Percentiles rank a stretch among this genome's conserved stretches.
Evolutionary conservation across 768 basidiomycete genomes (phyloP).

Genomic region (Kwoniella pini): DNA sequence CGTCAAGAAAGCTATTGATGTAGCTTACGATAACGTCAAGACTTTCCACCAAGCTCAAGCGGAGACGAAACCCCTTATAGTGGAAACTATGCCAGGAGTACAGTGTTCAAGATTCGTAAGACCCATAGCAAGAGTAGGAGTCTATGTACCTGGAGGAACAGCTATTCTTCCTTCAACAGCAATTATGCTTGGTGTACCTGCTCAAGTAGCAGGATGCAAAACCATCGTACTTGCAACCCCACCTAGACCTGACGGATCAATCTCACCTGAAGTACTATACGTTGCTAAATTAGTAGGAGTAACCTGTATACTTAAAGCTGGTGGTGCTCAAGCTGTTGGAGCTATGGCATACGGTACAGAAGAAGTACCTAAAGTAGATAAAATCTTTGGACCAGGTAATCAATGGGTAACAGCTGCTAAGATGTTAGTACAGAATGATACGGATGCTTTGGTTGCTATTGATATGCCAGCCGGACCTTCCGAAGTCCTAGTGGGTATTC

Average conservation of each 20-base stretch:
- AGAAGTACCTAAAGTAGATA: conserved; percentile 96
- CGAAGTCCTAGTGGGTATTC: conserved; percentile 80
- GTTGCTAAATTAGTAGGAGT: conserved; percentile 90
- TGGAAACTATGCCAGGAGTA: conserved; percentile 98
- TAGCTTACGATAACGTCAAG: conserved; percentile 85
- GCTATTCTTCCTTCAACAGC: conserved; percentile 95
- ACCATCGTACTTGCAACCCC: conserved; percentile 93
- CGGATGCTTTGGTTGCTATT: conserved; percentile 90
- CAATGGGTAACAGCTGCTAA: conserved; percentile 99
- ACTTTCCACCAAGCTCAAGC: conserved; percentile 89
- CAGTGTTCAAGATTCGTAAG: conserved; percentile 92
- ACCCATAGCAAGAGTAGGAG: conserved; percentile 90
- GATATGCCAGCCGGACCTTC: conserved; percentile 99
- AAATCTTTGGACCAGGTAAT: conserved; percentile 98
- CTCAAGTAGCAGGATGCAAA: conserved; percentile 92
- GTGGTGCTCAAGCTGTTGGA: conserved; percentile 93
- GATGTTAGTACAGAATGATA: conserved; percentile 98
- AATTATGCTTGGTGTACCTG: conserved; percentile 95
- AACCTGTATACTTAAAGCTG: conserved; percentile 85
- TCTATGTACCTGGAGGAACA: conserved; percentile 97
- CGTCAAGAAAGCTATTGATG: conserved; percentile 79
- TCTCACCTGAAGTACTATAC: conserved; percentile 97
- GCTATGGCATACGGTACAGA: conserved; percentile 96
- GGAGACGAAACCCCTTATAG: conserved; percentile 68
- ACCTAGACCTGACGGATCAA: conserved; percentile 85